A percentile compares a stretch with the other conserved stretches of the same genome.
These are phyloP conservation scores for Gossypium bickii DNA, from an alignment of 345 rosid genomes.

Conservation along the genomic window DNA sequence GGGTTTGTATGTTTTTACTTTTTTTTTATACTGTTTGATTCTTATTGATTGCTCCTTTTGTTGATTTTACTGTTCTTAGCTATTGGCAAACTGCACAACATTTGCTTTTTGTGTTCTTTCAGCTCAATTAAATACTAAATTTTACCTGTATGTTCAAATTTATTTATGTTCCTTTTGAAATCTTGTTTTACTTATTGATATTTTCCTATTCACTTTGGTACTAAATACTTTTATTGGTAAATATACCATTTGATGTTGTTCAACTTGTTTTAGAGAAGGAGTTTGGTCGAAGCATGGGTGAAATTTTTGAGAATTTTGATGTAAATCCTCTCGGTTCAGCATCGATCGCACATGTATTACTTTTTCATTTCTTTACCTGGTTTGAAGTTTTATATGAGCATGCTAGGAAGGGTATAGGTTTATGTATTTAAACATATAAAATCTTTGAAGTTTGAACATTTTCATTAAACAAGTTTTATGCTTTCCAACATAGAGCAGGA, in stretches of 20 bases:
- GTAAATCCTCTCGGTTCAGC: slow-evolving; percentile 85
- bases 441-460: neutral
- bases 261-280: slow-evolving; percentile 57
- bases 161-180: neutral
- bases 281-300: slow-evolving; percentile 50
- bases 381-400: neutral
- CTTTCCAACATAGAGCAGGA: neutral
- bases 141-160: neutral
- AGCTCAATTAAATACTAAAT: neutral
- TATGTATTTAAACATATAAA: neutral
- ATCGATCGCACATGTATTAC: slow-evolving; percentile 82
- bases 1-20: neutral
- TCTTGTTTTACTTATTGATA: neutral
- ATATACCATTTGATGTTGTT: slow-evolving; percentile 37
- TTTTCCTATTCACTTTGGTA: neutral
- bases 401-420: neutral
- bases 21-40: neutral
- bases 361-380: neutral
- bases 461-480: neutral
- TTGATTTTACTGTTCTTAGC: slow-evolving; percentile 1
- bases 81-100: neutral
- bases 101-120: neutral
- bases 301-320: slow-evolving; percentile 70
- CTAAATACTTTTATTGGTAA: too few relatives aligned
- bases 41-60: neutral